These are phyloP conservation scores for Salix udensis DNA, from an alignment of 345 rosid genomes.

Conservation along the genomic window DNA sequence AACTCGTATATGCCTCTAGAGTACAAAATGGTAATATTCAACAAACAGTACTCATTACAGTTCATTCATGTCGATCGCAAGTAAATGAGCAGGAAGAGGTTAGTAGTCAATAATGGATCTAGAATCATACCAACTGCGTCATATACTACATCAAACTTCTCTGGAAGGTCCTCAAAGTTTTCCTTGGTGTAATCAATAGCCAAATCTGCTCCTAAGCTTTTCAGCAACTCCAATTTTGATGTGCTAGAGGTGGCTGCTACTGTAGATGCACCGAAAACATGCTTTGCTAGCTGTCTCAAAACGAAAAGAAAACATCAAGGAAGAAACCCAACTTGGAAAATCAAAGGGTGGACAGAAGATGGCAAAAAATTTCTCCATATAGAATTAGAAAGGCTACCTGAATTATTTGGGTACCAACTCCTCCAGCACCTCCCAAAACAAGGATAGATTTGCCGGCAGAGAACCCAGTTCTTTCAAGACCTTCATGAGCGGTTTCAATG, in stretches of 20 bases:
- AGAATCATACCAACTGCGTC: conserved; percentile 20
- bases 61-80: too few relatives aligned
- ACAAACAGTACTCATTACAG: too few relatives aligned
- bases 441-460: conserved; percentile 14
- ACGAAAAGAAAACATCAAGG: background rate
- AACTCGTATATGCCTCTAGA: too few relatives aligned
- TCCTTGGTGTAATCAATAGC: conserved; percentile 19
- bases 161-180: conserved; percentile 16
- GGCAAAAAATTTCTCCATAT: background rate
- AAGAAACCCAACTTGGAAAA: background rate
- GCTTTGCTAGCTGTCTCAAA: conserved; percentile 17
- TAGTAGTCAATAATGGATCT: background rate
- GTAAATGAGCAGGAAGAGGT: too few relatives aligned
- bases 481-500: conserved; percentile 21
- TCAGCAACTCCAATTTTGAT: conserved; percentile 14
- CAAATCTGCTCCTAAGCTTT: conserved; percentile 23
- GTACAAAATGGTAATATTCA: too few relatives aligned
- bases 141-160: conserved; percentile 20
- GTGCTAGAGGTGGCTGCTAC: conserved; percentile 21
- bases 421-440: conserved; percentile 23
- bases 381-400: conserved; percentile 2
- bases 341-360: background rate
- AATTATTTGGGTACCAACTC: conserved; percentile 19
- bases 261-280: conserved; percentile 15
- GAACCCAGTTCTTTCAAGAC: conserved; percentile 12